Percentiles rank a stretch among this genome's conserved stretches.
Conservation (phyloP, 1,139 yeast genomes). For the Debaryomyces udenii region DNA sequence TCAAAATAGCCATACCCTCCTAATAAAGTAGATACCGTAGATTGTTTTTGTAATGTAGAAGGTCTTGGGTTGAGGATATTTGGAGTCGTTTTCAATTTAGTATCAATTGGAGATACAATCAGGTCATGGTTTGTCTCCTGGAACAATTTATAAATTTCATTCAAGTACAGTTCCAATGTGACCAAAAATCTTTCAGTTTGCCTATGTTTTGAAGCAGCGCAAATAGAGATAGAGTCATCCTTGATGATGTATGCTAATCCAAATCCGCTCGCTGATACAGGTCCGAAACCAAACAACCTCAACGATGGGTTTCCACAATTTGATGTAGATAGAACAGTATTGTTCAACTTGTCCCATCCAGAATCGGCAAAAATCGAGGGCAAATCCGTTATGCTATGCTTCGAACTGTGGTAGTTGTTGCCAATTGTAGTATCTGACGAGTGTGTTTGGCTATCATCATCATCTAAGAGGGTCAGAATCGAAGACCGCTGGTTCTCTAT, state of each 20-base stretch:
- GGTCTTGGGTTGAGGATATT: constrained; percentile 8
- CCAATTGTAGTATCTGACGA: constrained; percentile 29
- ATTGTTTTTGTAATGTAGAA: constrained; percentile 15
- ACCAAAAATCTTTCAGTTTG: constrained; percentile 84
- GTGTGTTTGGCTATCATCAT: constrained; percentile 19
- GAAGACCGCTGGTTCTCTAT: constrained; percentile 16
- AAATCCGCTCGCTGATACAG: constrained; percentile 86
- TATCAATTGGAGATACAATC: constrained; percentile 21
- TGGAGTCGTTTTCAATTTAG: constrained; percentile 17
- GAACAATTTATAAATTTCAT: constrained; percentile 63
- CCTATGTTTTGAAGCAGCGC: constrained; percentile 88
- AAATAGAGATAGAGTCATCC: constrained; percentile 79
- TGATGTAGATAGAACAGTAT: constrained; percentile 48
- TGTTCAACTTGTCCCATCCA: constrained; percentile 64
- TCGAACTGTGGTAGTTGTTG: constrained; percentile 19
- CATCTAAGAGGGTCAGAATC: constrained; percentile 20
- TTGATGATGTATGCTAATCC: constrained; percentile 91
- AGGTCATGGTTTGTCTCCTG: constrained; percentile 37
- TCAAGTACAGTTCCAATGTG: constrained; percentile 67
- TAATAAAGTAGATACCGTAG: constrained; percentile 50
- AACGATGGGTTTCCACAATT: constrained; percentile 81
- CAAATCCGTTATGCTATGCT: constrained; percentile 26
- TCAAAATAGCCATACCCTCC: constrained; percentile 85
- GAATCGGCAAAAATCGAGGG: constrained; percentile 70
- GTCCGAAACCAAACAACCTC: constrained; percentile 90